A percentile compares a stretch with the other conserved stretches of the same genome.
Evolutionary conservation across 2,329 filamentous ascomycete species (phyloP).

Genomic region (Canariomyces notabilis): DNA sequence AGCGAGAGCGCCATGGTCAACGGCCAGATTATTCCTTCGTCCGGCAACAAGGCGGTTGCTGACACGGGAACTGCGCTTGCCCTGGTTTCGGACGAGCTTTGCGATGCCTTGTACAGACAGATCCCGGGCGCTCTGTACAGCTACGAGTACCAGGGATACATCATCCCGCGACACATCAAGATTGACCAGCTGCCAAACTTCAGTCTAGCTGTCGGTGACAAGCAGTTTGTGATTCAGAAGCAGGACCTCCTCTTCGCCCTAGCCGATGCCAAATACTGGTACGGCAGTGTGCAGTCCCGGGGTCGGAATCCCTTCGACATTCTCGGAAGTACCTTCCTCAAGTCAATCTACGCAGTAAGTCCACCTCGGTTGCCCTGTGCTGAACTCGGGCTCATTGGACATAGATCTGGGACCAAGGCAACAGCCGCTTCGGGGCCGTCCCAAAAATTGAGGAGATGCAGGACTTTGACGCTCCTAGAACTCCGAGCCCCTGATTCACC

Average conservation of each 20-base stretch:
- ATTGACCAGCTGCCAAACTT: constrained; percentile 53
- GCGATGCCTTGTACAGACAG: constrained; percentile 56
- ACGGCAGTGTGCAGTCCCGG: constrained; percentile 61
- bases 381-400: constrained; percentile 9
- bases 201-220: constrained; percentile 58
- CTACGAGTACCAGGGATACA: constrained; percentile 53
- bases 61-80: constrained; percentile 69
- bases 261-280: constrained; percentile 50
- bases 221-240: constrained; percentile 56
- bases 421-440: constrained; percentile 54
- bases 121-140: constrained; percentile 59
- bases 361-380: not conserved
- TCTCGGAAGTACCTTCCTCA: constrained; percentile 59
- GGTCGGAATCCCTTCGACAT: constrained; percentile 58
- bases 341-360: constrained; percentile 58
- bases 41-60: constrained; percentile 60
- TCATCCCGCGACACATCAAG: constrained; percentile 52
- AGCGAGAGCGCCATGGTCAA: constrained; percentile 55
- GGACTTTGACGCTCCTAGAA: constrained; percentile 28
- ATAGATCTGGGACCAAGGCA: constrained; percentile 59
- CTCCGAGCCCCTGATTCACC: no score
- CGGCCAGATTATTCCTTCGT: constrained; percentile 45
- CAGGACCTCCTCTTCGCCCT: constrained; percentile 57
- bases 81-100: constrained; percentile 57
- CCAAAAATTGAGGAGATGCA: constrained; percentile 44